phyloP scores from a whole-genome alignment of 2,329 filamentous ascomycete genomes.

The Sphaceloma murrayae region DNA sequence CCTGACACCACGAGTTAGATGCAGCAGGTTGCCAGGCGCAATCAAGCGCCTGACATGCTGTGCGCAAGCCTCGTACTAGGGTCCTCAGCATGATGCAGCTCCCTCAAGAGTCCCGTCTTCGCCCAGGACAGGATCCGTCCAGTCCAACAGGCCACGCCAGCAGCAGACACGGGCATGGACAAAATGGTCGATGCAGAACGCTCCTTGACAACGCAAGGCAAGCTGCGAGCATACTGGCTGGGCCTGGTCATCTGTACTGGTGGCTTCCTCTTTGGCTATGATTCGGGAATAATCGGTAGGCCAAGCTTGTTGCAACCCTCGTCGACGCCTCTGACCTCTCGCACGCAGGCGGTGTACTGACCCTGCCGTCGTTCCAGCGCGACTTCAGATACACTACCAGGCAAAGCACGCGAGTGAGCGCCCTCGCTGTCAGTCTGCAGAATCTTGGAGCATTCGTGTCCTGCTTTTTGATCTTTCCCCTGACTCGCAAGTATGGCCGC shows the following conservation, averaged over 20 bases:
- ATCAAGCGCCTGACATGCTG: no score
- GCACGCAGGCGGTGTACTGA: conserved; percentile 36
- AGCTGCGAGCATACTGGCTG: conserved; percentile 43
- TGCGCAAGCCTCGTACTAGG: no score
- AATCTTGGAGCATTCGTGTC: conserved; percentile 46
- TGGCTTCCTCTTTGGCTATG: conserved; percentile 41
- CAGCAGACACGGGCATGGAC: not conserved
- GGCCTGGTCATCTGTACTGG: conserved; percentile 44
- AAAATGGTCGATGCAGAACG: not conserved
- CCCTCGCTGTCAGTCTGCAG: conserved; percentile 42
- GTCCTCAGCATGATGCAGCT: no score
- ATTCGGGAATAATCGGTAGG: conserved; percentile 36
- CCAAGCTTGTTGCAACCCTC: conserved; percentile 19
- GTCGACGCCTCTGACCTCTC: conserved; percentile 2
- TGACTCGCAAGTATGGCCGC: conserved; percentile 40
- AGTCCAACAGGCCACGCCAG: not conserved
- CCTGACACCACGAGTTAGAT: not conserved
- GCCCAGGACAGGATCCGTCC: not conserved
- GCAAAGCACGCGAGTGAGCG: conserved; percentile 34
- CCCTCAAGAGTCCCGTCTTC: no score
- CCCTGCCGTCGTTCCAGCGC: conserved; percentile 35
- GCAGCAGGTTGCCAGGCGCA: no score
- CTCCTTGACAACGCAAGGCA: conserved; percentile 26
- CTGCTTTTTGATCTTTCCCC: conserved; percentile 41
- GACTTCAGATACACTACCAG: conserved; percentile 36